phyloP scores from a whole-genome alignment of 2,329 filamentous ascomycete genomes.

The Orbilia blumenaviensis region DNA sequence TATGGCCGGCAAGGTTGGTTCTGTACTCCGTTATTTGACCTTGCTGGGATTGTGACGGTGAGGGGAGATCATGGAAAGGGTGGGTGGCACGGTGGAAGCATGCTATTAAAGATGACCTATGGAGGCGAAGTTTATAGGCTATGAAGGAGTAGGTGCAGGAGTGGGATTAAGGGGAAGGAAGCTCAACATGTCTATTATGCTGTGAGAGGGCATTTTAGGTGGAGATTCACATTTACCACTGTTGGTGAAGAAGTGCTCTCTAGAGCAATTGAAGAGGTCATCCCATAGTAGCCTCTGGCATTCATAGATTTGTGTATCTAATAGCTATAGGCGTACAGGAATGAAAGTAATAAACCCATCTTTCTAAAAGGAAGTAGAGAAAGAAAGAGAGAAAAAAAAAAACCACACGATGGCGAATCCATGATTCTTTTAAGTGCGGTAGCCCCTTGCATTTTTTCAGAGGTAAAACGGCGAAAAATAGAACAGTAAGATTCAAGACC shows the following conservation, averaged over 20 bases:
- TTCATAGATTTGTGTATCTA: constrained; percentile 1
- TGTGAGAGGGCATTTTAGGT: not conserved
- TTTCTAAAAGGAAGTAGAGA: no score
- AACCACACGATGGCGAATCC: not conserved
- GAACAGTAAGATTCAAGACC: no score
- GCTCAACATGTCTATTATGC: not conserved
- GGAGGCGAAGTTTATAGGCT: not conserved
- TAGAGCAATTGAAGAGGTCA: not conserved
- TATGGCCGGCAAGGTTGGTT: not conserved
- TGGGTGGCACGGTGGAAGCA: not conserved
- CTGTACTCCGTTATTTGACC: not conserved
- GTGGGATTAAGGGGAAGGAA: not conserved
- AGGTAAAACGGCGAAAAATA: not conserved
- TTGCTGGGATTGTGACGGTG: not conserved
- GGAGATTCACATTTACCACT: not conserved
- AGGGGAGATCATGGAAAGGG: not conserved
- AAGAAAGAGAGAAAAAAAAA: no score
- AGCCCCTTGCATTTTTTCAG: not conserved
- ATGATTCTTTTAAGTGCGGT: no score
- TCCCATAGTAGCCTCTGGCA: not conserved
- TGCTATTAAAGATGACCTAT: not conserved
- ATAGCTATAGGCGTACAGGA: not conserved
- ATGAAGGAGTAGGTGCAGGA: no score
- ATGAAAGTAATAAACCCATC: not conserved
- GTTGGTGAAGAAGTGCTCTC: constrained; percentile 4